Base-by-base conservation (phyloP, 2,329 filamentous ascomycete species). In the Nemania bipapillata region DNA sequence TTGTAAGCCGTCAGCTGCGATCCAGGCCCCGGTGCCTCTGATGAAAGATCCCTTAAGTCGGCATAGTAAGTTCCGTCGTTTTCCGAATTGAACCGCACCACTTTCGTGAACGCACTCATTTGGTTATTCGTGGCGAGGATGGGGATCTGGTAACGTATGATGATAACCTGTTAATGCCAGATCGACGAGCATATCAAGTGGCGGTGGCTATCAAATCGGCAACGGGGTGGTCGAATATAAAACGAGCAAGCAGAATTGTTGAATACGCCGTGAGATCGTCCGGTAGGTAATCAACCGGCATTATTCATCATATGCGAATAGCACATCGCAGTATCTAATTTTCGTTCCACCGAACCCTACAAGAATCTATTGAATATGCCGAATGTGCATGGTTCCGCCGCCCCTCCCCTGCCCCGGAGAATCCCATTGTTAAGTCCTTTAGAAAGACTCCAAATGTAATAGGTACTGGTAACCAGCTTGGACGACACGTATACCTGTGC, bases 41-140 rank as follows among this genome's bases (percentile, higher is more conserved):
- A 63, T 4, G 56, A 28, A 28, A 69, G 15, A 15, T 72, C 58
- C 2, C 63, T 69, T n/a, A 74, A 49, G 55, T 75, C 70, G 17
- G 70, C 67, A 49, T 66, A 71, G 37, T 70, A 75, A 22, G 42
- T 52, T n/a, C 58, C 20, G 20, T 54, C 67, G 26, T 70, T 62
- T n/a, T 73, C 70, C 9, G 62, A 65, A 42, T 68, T 65, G 65
- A 73, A 72, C 15, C 70, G 70, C 24, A 74, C 40, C 1, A 72
- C 24, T 59, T 66, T 69, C 17, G 71, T 70, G 52, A 73, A 74
- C 12, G 65, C 57, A 45, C 20, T 24, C 66, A 71, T 71, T 8
- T 20, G 20, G 9, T 9, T n/a, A n/a, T 47, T 4, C 20, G 40
- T 12, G 30, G 26, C 4, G 5, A n/a, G n/a, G 26, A n/a, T 11